phyloP scores from a whole-genome alignment of 345 rosid genomes.

The Sisymbrium altissimum region DNA sequence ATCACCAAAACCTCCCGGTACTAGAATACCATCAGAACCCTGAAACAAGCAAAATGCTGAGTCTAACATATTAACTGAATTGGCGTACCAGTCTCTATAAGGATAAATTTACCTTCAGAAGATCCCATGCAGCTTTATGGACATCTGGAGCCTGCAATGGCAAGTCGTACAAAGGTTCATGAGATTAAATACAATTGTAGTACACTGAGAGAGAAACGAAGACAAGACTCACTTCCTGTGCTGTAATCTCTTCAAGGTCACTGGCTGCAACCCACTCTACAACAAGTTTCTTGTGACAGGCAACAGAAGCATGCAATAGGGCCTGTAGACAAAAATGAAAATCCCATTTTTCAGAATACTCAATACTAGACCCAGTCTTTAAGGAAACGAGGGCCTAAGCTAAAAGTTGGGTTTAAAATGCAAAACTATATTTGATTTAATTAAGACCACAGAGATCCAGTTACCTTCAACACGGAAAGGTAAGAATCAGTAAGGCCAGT shows the following conservation, averaged over 20 bases:
- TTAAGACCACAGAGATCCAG: constrained; percentile 5
- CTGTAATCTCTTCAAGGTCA: constrained; percentile 67
- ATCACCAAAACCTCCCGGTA: constrained; percentile 92
- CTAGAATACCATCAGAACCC: constrained; percentile 75
- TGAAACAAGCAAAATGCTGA: constrained; percentile 26
- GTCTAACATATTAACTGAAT: neutral
- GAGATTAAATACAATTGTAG: neutral
- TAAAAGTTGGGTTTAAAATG: neutral
- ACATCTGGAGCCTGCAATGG: constrained; percentile 53
- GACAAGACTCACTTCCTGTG: constrained; percentile 40
- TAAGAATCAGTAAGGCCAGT: constrained; percentile 73
- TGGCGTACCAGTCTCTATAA: neutral
- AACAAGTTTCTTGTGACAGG: constrained; percentile 58
- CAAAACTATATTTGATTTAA: neutral
- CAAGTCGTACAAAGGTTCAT: neutral
- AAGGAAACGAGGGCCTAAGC: neutral
- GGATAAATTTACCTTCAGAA: constrained; percentile 48
- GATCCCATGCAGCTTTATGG: constrained; percentile 64
- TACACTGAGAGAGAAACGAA: constrained; percentile 17
- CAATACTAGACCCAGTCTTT: neutral
- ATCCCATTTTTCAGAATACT: constrained; percentile 4
- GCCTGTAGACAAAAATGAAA: constrained; percentile 46
- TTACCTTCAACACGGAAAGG: constrained; percentile 73
- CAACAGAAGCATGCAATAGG: constrained; percentile 84
- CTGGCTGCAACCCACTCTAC: constrained; percentile 83